phyloP scores from a whole-genome alignment of 192 early-diverging fungal species.

The Tieghemiomyces parasiticus region DNA sequence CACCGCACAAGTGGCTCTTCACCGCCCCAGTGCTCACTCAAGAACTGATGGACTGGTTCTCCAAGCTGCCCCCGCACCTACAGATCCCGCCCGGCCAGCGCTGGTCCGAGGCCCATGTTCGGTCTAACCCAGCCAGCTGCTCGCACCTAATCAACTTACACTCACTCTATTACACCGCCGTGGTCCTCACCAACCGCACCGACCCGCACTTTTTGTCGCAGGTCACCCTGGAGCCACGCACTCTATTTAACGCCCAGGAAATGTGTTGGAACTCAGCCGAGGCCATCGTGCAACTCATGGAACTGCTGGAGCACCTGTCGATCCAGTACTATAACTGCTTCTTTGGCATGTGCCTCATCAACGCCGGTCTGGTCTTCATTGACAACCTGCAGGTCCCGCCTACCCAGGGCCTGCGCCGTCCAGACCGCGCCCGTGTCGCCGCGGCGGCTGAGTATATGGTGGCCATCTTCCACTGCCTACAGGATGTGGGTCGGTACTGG shows the following conservation, averaged over 20 bases:
- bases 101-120: conserved; percentile 1
- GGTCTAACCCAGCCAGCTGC: neutral
- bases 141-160: conserved; percentile 6
- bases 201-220: neutral
- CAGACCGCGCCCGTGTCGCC: conserved; percentile 1
- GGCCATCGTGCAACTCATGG: conserved; percentile 5
- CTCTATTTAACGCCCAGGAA: neutral
- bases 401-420: neutral
- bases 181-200: conserved; percentile 1
- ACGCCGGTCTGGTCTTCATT: conserved; percentile 1
- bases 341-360: conserved; percentile 8
- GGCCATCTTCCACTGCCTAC: neutral
- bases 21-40: neutral
- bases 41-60: conserved; percentile 6
- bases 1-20: neutral
- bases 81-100: conserved; percentile 7
- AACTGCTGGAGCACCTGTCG: neutral
- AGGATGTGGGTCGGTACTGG: neutral
- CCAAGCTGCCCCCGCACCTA: conserved; percentile 4
- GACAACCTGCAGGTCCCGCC: neutral
- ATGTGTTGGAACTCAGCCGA: conserved; percentile 4
- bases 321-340: conserved; percentile 5
- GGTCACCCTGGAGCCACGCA: neutral
- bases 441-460: neutral
- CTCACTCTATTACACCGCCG: conserved; percentile 1